Evolutionary conservation across 106 monocot species (phyloP).

Genomic region (Dendrobium officinale): DNA sequence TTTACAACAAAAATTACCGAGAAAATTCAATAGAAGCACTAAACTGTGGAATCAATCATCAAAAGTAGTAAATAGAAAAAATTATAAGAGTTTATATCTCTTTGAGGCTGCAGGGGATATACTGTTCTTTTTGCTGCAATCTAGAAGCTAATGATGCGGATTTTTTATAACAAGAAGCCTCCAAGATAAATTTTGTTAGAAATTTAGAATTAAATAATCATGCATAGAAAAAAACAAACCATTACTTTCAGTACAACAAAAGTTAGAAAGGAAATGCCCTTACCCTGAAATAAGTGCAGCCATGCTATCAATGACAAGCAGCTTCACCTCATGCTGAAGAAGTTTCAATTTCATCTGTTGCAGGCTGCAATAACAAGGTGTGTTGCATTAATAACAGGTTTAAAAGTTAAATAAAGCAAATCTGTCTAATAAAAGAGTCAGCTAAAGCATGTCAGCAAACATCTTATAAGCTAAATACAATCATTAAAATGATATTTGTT

Average conservation of each 20-base stretch:
- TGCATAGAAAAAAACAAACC: neutral
- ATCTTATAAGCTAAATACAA: neutral
- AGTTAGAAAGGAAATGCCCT: constrained; percentile 7
- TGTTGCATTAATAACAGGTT: neutral
- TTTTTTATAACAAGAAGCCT: constrained; percentile 2
- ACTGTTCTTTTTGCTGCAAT: neutral
- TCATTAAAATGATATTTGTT: neutral
- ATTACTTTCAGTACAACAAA: neutral
- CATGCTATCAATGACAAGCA: constrained; percentile 92
- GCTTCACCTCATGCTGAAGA: constrained; percentile 75
- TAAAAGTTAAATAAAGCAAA: neutral
- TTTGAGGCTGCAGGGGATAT: neutral
- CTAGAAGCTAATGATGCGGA: neutral
- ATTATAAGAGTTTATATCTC: neutral
- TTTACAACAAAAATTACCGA: neutral
- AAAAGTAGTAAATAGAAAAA: neutral
- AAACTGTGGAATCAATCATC: neutral
- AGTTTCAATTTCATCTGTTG: constrained; percentile 67
- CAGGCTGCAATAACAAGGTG: constrained; percentile 43
- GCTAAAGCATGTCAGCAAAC: neutral
- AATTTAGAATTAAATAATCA: neutral
- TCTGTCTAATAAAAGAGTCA: neutral
- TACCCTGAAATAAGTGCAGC: constrained; percentile 67
- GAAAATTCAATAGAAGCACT: neutral
- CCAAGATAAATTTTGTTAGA: neutral